Evolutionary conservation across 257 asterid species (phyloP), one percentile per base, ranked within the genome.

Genomic region (Petunia secreta): DNA sequence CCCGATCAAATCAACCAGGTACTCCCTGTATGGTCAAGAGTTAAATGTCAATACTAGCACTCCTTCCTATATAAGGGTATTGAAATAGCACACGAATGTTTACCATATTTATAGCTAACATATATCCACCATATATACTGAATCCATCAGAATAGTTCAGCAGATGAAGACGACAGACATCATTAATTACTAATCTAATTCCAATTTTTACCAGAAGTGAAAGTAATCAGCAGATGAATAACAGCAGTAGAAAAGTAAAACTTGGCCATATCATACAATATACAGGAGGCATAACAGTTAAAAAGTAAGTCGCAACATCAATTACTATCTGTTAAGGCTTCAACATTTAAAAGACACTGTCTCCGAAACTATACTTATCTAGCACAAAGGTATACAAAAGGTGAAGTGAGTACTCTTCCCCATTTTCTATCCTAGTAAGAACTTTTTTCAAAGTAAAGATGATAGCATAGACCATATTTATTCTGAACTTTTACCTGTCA

Each of bases 1-100:
- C 82, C 89, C 95, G 84, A 92, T 75, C 93, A 96, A 88, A 91
- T 96, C 99, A 82, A 96, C 87, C 80, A 94, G 89, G 87, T 86
- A 92, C 85, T 96, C 99, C 98, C 99, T 96, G 98, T 65, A 80
- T 75, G 80, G 74, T 83, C 79, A 82, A 44, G 66, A 48, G 60
- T 71, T 25, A 71, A 63, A 75, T 34, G 62, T 71, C 62, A 71
- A 50, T 71, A 48, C 60, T 11, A 71, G 62, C 34, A 48, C 6
- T 50, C 60, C 44, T 71, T 48, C 62, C 77, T 34, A 34, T 11
- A 71, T 48, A 60, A 34, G 44, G 59, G 44, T 71, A 71, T 25
- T 44, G 34, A 11, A n/a, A 37, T 71, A 71, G 77, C 77, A 34
- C 44, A 71, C 44, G 50, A 50, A 48, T 50, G 44, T 48, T 48